A percentile compares a stretch with the other conserved stretches of the same genome.
Evolutionary conservation across 495 filamentous ascomycete genomes (phyloP).

Genomic region (Penicillium canescens): DNA sequence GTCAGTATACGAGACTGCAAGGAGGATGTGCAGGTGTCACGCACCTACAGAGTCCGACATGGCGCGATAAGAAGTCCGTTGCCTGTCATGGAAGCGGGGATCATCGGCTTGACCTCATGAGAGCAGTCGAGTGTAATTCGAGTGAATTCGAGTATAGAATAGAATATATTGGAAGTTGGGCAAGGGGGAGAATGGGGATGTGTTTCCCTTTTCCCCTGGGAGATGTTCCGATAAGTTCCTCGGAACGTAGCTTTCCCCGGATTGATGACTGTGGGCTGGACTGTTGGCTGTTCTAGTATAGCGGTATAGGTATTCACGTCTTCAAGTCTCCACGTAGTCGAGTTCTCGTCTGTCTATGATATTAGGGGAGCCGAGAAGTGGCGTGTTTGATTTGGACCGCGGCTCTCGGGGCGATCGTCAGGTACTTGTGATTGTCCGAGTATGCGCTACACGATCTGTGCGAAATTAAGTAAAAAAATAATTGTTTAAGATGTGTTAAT

Average conservation of each 20-base stretch:
- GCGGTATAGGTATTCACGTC: too few relatives aligned
- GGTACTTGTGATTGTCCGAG: slow-evolving; percentile 26
- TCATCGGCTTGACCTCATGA: slow-evolving; percentile 31
- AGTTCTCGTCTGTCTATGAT: neutral
- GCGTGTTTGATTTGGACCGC: slow-evolving; percentile 30
- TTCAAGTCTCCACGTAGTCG: too few relatives aligned
- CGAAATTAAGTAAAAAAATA: neutral
- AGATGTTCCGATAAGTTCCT: too few relatives aligned
- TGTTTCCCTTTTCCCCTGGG: neutral
- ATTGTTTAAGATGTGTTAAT: neutral
- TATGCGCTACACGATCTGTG: neutral
- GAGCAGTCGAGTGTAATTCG: slow-evolving; percentile 2
- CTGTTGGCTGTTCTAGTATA: neutral
- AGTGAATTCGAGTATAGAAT: too few relatives aligned
- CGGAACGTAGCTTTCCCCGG: neutral
- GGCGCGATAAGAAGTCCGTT: slow-evolving; percentile 27
- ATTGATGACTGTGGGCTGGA: neutral
- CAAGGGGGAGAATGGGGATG: neutral
- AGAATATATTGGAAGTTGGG: too few relatives aligned
- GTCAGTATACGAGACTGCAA: neutral
- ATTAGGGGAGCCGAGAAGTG: slow-evolving; percentile 10
- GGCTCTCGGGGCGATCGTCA: slow-evolving; percentile 40
- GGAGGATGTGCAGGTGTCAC: slow-evolving; percentile 14
- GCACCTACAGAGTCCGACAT: slow-evolving; percentile 61
- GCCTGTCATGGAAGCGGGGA: slow-evolving; percentile 38